Evolutionary conservation across 2,329 filamentous ascomycete genomes (phyloP), one percentile per base, ranked within the genome.

Genomic region (Xylariaceae sp.): DNA sequence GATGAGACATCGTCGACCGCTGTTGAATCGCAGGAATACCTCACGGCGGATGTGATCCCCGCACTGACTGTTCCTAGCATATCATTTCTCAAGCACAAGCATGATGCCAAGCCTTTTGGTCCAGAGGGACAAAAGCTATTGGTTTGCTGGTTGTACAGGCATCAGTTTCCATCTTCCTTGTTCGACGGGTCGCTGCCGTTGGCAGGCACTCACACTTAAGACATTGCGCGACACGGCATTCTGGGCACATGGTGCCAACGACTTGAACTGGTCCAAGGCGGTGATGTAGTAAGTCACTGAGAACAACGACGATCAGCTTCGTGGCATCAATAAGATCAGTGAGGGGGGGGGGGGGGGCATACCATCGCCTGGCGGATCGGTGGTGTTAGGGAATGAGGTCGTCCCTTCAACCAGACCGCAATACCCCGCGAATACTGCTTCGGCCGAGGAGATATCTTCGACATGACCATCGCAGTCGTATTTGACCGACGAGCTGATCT

Each of bases 211-310:
- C 70, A 80, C 79, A 50, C 66, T 68, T 35, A 74, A 69, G 2
- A 82, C 67, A 3, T 71, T 78, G 49, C 74, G 71, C 2, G 76
- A 76, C 15, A 84, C 62, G 0, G 73, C 80, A 0, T 65, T 70
- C 57, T 76, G 73, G 1, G 79, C 80, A 56, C 81, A 42, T 10
- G 70, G 66, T 0, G 74, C 74, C 0, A 84, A 71, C 0, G 75
- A 73, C 48, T 72, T 75, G 61, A 72, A 84, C 58, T 78, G 70
- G 0, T 78, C 72, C 34, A 84, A 68, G 10, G 77, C 81, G 1
- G 80, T 82, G 58, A 84, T 78, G 59, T 82, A 80, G 65, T 83
- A 84, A 0, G 79, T 75, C 76, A 84, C 77, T 80, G 18, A 2
- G 4, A 53, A 55, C 18, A 15, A 34, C 7, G 51, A 57, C 23